A percentile compares a stretch with the other conserved stretches of the same genome.
phyloP scores from a whole-genome alignment of 2,329 filamentous ascomycete species.

The Alternaria hordeiaustralica region DNA sequence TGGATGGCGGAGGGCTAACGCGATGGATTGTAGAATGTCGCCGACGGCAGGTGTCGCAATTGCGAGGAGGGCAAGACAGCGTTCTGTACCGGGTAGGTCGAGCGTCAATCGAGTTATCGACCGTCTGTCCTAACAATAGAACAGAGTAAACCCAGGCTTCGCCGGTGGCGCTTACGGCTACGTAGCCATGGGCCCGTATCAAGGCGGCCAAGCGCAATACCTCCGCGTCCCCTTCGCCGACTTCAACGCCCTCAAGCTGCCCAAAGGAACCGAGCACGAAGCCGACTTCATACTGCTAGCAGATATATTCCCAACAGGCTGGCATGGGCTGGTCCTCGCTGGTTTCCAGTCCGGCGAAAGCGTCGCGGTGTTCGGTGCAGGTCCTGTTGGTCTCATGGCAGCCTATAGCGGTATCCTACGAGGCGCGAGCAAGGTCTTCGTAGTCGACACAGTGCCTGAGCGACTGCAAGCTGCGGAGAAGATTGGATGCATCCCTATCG shows the following conservation, averaged over 20 bases:
- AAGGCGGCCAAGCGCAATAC: constrained; percentile 68
- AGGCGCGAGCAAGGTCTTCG: constrained; percentile 66
- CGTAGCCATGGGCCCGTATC: constrained; percentile 65
- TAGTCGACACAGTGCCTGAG: constrained; percentile 68
- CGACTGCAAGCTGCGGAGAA: constrained; percentile 65
- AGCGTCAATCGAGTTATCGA: background rate
- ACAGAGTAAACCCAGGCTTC: constrained; percentile 63
- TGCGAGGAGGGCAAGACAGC: constrained; percentile 70
- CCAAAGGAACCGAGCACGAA: constrained; percentile 66
- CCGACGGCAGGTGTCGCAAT: constrained; percentile 61
- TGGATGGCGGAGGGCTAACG: background rate
- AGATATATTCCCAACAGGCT: constrained; percentile 60
- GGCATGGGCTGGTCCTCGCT: constrained; percentile 64
- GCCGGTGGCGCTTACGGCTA: constrained; percentile 67
- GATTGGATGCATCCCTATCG: constrained; percentile 67
- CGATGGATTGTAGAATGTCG: constrained; percentile 3
- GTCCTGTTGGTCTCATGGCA: constrained; percentile 70
- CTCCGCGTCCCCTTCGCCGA: constrained; percentile 70
- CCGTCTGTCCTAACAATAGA: constrained; percentile 2
- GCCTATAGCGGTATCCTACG: constrained; percentile 68
- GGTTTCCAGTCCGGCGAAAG: constrained; percentile 67
- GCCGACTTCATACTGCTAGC: constrained; percentile 63
- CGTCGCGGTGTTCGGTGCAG: constrained; percentile 68
- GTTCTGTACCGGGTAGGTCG: constrained; percentile 64
- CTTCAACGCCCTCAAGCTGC: constrained; percentile 69